Base-by-base conservation (phyloP, 108 stramenopile genomes). In the Stephanodiscus triporus region DNA sequence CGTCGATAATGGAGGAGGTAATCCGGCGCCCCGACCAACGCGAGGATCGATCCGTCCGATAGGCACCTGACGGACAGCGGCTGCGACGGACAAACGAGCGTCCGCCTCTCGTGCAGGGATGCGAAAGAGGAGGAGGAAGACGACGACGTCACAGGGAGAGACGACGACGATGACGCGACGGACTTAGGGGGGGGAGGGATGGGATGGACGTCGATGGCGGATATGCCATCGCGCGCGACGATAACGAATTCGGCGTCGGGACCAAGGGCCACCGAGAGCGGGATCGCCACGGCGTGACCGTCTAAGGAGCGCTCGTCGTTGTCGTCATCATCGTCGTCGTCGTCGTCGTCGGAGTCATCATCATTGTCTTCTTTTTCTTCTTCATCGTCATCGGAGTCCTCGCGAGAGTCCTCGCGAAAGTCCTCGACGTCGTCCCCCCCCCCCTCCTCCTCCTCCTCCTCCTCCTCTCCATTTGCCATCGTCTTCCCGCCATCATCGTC, bases 11-110 rank as follows among this genome's bases (percentile, higher is more conserved):
- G 54, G 11, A 74, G 20, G 24, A 89, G 30, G 56, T 80, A 85
- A 17, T 78, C 62, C 9, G 91, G 91, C 24, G 82, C 87, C 62
- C 80, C 71, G 19, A 66, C 53, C 67, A 90, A 56, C 13, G 85
- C 86, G 26, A 83, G 37, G 29, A 92, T 59, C 20, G 68, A 75
- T 4, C 63, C 56, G 51, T 82, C 64, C 4, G 76, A 30, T 4
- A 76, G 45, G 57, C 77, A 80, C 37, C 36, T 48, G 16, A 86
- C 58, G 10, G 66, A 77, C 14, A 89, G 68, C 49, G 84, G 85
- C 22, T 81, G 86, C 17, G 78, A 67, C 11, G 78, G 61, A 60
- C 86, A 88, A 9, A 59, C 49, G 36, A 85, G 42, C 22, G 75
- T 83, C 49, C 80, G 77, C 19, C 65, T 68, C 59, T 73, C 45